phyloP scores from a whole-genome alignment of 805 yeast species.

The Wickerhamiella sorbophila region DNA sequence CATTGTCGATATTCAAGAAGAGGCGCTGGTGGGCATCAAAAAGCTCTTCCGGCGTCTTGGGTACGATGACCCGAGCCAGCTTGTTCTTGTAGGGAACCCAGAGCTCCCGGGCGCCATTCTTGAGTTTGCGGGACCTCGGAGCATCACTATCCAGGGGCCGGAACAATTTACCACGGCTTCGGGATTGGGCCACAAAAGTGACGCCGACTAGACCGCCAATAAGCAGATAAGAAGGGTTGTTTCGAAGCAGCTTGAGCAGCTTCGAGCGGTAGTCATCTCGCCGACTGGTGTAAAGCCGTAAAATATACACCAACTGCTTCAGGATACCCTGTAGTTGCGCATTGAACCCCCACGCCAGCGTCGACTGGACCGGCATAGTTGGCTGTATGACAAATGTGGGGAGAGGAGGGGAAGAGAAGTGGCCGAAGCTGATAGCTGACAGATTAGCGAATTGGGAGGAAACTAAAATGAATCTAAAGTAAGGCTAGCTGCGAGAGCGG shows the following conservation, averaged over 20 bases:
- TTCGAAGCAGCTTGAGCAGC: background rate
- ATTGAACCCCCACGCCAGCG: background rate
- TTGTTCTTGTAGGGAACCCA: constrained; percentile 14
- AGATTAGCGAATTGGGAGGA: background rate
- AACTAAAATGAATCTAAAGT: constrained; percentile 21
- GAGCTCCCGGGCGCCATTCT: constrained; percentile 7
- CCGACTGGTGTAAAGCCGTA: background rate
- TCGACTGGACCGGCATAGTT: background rate
- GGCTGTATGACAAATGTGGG: background rate
- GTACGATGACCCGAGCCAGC: constrained; percentile 5
- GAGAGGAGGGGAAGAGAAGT: too few species aligned
- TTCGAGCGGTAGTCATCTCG: background rate
- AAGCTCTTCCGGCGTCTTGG: constrained; percentile 6
- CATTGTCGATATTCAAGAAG: constrained; percentile 5
- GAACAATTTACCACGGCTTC: background rate
- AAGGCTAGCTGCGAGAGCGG: constrained; percentile 26
- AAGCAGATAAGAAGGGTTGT: background rate
- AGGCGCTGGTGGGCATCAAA: constrained; percentile 13
- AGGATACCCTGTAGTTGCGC: background rate
- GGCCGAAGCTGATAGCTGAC: too few species aligned
- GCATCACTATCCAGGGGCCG: constrained; percentile 4
- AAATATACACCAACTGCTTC: background rate
- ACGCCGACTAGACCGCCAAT: background rate
- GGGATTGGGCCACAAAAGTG: background rate
- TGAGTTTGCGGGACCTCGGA: constrained; percentile 1